These are phyloP conservation scores for Tolypocladium ophioglossoides DNA, from an alignment of 2,329 filamentous ascomycete species.

Conservation along the genomic window DNA sequence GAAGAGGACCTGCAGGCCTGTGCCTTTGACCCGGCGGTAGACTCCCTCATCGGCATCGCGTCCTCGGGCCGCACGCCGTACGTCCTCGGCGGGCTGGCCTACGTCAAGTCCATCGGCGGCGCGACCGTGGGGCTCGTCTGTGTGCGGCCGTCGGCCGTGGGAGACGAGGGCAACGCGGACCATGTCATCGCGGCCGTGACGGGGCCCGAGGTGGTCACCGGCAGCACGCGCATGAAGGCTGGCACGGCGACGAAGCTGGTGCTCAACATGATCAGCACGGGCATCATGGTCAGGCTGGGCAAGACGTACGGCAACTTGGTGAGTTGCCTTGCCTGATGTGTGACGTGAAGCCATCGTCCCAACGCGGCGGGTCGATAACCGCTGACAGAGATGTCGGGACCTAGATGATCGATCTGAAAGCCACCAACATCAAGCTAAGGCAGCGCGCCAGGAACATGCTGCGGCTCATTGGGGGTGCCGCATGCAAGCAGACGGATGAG, in stretches of 20 bases:
- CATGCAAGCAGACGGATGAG: constrained; percentile 8
- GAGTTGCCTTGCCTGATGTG: constrained; percentile 1
- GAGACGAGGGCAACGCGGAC: constrained; percentile 10
- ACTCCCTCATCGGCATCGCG: constrained; percentile 30
- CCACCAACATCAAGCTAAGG: constrained; percentile 25
- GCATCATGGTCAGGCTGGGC: constrained; percentile 27
- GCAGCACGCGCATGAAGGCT: constrained; percentile 33
- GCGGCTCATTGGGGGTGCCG: constrained; percentile 6
- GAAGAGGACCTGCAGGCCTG: constrained; percentile 18
- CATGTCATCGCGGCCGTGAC: constrained; percentile 25
- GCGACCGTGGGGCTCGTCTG: constrained; percentile 28
- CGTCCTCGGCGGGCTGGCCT: constrained; percentile 20
- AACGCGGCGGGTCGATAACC: constrained; percentile 5
- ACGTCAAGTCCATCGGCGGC: constrained; percentile 22
- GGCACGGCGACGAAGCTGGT: constrained; percentile 33
- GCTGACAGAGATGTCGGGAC: neutral
- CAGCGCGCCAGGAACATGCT: constrained; percentile 13
- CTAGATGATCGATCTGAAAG: constrained; percentile 16
- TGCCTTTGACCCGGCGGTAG: constrained; percentile 16
- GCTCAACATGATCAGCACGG: constrained; percentile 30
- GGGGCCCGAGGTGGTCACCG: constrained; percentile 31
- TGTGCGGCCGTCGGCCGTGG: constrained; percentile 16
- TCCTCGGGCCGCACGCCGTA: constrained; percentile 32
- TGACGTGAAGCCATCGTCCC: neutral
- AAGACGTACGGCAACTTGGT: constrained; percentile 32